phyloP scores from a whole-genome alignment of 2,329 filamentous ascomycete genomes.

The Pyrenochaeta sp. region DNA sequence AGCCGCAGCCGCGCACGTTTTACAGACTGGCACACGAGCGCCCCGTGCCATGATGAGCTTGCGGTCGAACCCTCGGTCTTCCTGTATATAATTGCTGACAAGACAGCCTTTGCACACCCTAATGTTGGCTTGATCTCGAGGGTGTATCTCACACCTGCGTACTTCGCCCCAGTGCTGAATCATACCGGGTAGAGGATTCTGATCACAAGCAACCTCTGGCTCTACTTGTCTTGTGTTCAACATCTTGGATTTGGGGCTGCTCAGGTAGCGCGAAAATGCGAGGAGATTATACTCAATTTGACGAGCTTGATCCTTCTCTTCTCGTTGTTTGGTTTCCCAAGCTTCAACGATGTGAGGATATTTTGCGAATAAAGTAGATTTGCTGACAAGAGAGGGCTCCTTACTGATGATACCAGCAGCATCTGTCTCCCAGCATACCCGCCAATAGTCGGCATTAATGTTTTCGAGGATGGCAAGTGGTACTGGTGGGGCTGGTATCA shows the following conservation, averaged over 20 bases:
- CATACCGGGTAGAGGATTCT: conserved; percentile 11
- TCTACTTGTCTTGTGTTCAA: not conserved
- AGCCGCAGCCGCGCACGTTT: not conserved
- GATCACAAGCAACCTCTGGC: conserved; percentile 2
- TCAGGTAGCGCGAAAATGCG: not conserved
- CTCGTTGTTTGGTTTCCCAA: conserved; percentile 1
- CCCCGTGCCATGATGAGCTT: conserved; percentile 6
- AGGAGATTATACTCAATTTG: not conserved
- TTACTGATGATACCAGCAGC: not conserved
- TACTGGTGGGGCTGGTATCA: not conserved
- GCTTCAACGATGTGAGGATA: conserved; percentile 4
- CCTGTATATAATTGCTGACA: conserved; percentile 4
- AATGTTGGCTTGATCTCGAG: not conserved
- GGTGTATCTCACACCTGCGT: conserved; percentile 6
- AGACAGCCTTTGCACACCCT: conserved; percentile 11
- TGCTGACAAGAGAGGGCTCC: not conserved
- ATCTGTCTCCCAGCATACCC: not conserved
- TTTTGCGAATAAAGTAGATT: not conserved
- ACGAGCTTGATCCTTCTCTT: not conserved
- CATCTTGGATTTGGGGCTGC: not conserved
- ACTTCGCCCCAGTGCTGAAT: conserved; percentile 8
- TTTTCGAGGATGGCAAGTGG: conserved; percentile 4
- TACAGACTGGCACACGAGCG: conserved; percentile 11
- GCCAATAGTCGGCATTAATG: not conserved
- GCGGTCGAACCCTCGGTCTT: conserved; percentile 3